Evolutionary conservation across 2,329 filamentous ascomycete genomes (phyloP).

Genomic region (Xylaria sp.): DNA sequence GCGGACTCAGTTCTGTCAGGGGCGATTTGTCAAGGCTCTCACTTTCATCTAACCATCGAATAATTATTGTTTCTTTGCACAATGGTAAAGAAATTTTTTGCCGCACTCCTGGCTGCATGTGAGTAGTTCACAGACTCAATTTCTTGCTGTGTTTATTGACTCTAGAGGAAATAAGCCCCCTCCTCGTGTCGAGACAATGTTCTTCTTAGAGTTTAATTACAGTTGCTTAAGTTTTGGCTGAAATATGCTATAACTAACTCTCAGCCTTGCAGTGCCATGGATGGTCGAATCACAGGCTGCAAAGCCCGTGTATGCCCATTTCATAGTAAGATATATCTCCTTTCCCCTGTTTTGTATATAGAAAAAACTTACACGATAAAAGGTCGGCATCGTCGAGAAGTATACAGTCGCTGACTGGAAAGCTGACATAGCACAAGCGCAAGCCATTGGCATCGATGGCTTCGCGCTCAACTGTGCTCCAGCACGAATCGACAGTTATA

Average conservation of each 20-base stretch:
- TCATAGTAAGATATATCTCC: conserved; percentile 16
- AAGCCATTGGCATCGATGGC: conserved; percentile 33
- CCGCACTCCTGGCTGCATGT: conserved; percentile 25
- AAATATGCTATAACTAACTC: background rate
- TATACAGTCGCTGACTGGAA: conserved; percentile 36
- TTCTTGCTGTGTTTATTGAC: background rate
- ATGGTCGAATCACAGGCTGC: conserved; percentile 19
- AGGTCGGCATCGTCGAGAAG: conserved; percentile 34
- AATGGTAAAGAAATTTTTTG: conserved; percentile 27
- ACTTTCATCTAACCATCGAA: background rate
- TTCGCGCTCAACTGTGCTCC: conserved; percentile 33
- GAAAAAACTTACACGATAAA: background rate
- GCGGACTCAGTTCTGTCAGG: background rate
- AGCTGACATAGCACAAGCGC: conserved; percentile 29
- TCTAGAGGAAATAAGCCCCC: too few species aligned
- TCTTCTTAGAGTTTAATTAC: background rate
- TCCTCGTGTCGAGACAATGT: background rate
- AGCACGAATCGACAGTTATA: conserved; percentile 24
- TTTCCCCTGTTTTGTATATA: too few species aligned
- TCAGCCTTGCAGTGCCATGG: conserved; percentile 25
- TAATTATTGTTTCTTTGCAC: background rate
- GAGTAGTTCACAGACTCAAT: background rate
- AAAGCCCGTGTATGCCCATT: conserved; percentile 34
- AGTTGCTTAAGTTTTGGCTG: background rate
- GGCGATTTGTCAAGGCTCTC: background rate